These are phyloP conservation scores for Arachis hypogaea DNA, from an alignment of 306 rosid species.

Conservation along the genomic window DNA sequence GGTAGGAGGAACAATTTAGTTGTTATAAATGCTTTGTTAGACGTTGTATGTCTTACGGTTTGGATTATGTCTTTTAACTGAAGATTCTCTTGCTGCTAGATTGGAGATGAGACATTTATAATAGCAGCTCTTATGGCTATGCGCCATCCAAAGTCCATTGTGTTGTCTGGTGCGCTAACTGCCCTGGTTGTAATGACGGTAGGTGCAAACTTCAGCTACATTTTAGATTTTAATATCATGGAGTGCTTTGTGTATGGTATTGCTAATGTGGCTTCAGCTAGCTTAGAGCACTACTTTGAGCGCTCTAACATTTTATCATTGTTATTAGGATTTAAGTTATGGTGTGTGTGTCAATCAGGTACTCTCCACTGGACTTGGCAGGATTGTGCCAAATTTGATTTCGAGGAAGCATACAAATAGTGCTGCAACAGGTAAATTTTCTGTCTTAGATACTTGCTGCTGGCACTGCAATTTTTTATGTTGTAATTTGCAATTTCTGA, in stretches of 20 bases:
- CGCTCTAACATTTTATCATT: conserved; percentile 37
- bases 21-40: conserved; percentile 24
- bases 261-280: conserved; percentile 34
- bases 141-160: conserved; percentile 98
- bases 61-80: conserved; percentile 36
- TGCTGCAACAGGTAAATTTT: conserved; percentile 90
- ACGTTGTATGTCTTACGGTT: conserved; percentile 22
- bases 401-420: conserved; percentile 98
- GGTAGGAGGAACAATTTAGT: conserved; percentile 13
- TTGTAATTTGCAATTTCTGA: conserved; percentile 3
- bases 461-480: neutral
- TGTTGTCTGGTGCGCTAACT: conserved; percentile 86
- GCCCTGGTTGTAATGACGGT: conserved; percentile 97
- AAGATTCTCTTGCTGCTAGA: conserved; percentile 59
- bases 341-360: conserved; percentile 60
- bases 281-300: conserved; percentile 31
- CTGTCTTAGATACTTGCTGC: conserved; percentile 2
- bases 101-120: conserved; percentile 98
- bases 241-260: conserved; percentile 35
- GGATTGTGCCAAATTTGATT: conserved; percentile 98
- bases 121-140: conserved; percentile 99
- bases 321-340: conserved; percentile 43
- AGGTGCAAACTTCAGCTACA: conserved; percentile 30
- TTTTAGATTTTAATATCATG: conserved; percentile 11
- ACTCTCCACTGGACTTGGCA: conserved; percentile 95